A percentile compares a stretch with the other conserved stretches of the same genome.
phyloP scores from a whole-genome alignment of 768 basidiomycete genomes.

The Phylloporus sp. region DNA sequence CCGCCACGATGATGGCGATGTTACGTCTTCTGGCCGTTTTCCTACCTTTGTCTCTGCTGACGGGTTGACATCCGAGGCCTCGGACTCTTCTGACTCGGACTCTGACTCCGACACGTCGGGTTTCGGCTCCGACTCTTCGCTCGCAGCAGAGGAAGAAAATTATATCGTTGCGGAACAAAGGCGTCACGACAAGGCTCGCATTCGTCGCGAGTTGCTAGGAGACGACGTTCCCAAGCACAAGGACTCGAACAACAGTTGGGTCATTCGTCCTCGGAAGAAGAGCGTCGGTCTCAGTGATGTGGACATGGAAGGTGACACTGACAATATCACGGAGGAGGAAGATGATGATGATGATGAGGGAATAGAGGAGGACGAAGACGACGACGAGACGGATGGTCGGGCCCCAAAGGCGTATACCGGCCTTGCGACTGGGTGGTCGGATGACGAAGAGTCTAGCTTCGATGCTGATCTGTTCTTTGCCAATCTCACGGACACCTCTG shows the following conservation, averaged over 20 bases:
- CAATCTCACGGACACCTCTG: constrained; percentile 57
- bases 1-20: constrained; percentile 28
- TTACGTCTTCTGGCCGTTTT: constrained; percentile 38
- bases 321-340: constrained; percentile 53
- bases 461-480: constrained; percentile 84
- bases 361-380: constrained; percentile 38
- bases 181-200: constrained; percentile 46
- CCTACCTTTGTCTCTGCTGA: constrained; percentile 70
- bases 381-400: constrained; percentile 44
- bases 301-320: constrained; percentile 60
- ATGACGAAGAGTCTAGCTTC: constrained; percentile 70
- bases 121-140: constrained; percentile 50
- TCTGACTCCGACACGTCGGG: constrained; percentile 33
- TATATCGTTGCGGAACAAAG: constrained; percentile 48
- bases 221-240: constrained; percentile 43
- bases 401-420: constrained; percentile 48
- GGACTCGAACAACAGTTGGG: constrained; percentile 51
- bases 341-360: constrained; percentile 48
- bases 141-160: constrained; percentile 58
- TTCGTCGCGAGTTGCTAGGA: constrained; percentile 56
- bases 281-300: constrained; percentile 62
- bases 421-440: constrained; percentile 72
- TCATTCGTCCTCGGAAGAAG: constrained; percentile 63
- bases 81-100: constrained; percentile 41
- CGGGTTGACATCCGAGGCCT: constrained; percentile 44